These are phyloP conservation scores for Vitis labrusca DNA, from an alignment of 164 flowering plant genomes.

Conservation along the genomic window DNA sequence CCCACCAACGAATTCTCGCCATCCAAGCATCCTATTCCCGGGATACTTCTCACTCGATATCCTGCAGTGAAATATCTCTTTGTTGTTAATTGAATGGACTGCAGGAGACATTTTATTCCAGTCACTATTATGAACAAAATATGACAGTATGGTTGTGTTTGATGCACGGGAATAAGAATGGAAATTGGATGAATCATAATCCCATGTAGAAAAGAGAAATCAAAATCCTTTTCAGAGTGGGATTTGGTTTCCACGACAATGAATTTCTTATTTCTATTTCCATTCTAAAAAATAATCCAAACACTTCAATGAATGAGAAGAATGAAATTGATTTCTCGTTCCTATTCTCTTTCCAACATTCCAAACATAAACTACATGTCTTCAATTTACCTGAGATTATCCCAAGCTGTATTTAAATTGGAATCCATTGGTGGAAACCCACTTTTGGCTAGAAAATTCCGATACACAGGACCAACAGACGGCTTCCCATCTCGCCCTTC, in stretches of 20 bases:
- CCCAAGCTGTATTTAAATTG: constrained; percentile 61
- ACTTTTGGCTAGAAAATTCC: constrained; percentile 56
- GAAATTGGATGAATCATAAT: no score
- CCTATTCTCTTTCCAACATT: no score
- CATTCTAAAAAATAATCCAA: no score
- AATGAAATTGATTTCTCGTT: no score
- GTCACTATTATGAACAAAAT: no score
- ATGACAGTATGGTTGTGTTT: no score
- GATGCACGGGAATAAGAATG: no score
- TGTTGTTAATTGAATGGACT: constrained; percentile 1
- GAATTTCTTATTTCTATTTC: no score
- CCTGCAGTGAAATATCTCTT: constrained; percentile 38
- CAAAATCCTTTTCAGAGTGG: no score
- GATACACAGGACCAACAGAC: constrained; percentile 80
- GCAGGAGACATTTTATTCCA: not conserved
- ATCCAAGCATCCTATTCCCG: constrained; percentile 82
- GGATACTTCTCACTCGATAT: constrained; percentile 57
- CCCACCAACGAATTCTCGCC: constrained; percentile 66
- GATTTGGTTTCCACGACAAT: no score
- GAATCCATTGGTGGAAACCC: constrained; percentile 55
- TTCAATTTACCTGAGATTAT: constrained; percentile 64
- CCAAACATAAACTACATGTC: not conserved
- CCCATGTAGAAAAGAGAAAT: no score
- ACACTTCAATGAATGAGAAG: no score
- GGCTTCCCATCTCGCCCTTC: constrained; percentile 75